phyloP scores from a whole-genome alignment of 441 rosid species.

The Sinapis alba region DNA sequence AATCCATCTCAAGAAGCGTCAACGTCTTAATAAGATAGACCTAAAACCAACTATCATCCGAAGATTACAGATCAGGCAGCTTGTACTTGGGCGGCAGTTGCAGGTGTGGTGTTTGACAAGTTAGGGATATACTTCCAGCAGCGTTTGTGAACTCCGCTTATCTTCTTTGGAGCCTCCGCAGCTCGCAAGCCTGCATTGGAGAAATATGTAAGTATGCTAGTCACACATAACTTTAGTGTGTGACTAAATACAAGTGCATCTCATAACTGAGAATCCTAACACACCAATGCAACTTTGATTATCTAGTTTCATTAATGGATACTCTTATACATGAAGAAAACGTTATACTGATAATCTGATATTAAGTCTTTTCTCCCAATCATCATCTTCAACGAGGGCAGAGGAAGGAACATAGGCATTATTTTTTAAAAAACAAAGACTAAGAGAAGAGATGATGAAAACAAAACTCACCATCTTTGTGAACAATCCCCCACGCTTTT shows the following conservation, averaged over 20 bases:
- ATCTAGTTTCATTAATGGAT: background rate
- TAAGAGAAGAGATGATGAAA: background rate
- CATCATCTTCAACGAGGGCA: too few species aligned
- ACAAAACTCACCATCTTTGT: slow-evolving; percentile 71
- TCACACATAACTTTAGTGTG: background rate
- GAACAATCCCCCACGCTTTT: slow-evolving; percentile 95
- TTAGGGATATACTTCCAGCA: slow-evolving; percentile 88
- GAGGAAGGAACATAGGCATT: too few species aligned
- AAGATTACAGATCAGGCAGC: slow-evolving; percentile 48
- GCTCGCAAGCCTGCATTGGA: slow-evolving; percentile 58
- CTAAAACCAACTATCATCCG: background rate
- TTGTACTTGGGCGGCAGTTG: slow-evolving; percentile 48
- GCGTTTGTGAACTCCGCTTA: slow-evolving; percentile 93
- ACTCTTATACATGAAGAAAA: background rate
- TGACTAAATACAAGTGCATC: background rate
- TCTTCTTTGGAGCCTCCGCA: slow-evolving; percentile 79
- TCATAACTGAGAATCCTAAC: background rate
- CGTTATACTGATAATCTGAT: background rate
- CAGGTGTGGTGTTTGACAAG: slow-evolving; percentile 44
- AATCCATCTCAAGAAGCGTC: background rate
- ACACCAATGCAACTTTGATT: background rate
- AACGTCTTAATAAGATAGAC: slow-evolving; percentile 16
- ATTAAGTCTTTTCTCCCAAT: background rate
- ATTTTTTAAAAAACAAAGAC: too few species aligned
- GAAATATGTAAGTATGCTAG: background rate